A percentile compares a stretch with the other conserved stretches of the same genome.
These are phyloP conservation scores for Chrysoporthe puriensis DNA, from an alignment of 2,329 filamentous ascomycete genomes.

Conservation along the genomic window DNA sequence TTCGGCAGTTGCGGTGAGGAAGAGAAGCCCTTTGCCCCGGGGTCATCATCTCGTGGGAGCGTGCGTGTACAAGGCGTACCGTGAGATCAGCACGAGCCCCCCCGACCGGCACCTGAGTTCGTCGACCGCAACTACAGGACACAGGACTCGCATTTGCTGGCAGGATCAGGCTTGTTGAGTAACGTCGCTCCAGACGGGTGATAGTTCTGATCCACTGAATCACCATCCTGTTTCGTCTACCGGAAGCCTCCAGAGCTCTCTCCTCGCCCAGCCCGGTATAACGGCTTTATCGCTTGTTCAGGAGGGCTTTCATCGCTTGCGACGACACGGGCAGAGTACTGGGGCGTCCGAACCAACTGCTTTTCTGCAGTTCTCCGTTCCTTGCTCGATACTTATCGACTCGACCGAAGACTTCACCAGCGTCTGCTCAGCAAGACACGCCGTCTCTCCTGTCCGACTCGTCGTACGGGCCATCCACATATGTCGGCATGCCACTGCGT, in stretches of 20 bases:
- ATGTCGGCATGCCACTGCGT: slow-evolving; percentile 26
- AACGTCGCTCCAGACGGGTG: slow-evolving; percentile 27
- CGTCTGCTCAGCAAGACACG: background rate
- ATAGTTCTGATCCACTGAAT: slow-evolving; percentile 18
- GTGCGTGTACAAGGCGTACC: slow-evolving; percentile 1
- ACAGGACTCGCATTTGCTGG: slow-evolving; percentile 3
- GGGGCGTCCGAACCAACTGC: slow-evolving; percentile 18
- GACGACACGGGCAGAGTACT: slow-evolving; percentile 12
- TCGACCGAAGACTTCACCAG: slow-evolving; percentile 2
- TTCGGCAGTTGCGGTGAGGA: slow-evolving; percentile 7
- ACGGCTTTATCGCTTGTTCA: slow-evolving; percentile 20
- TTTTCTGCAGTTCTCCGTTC: slow-evolving; percentile 13
- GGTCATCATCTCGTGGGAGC: background rate
- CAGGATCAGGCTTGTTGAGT: slow-evolving; percentile 20
- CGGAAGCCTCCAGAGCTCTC: slow-evolving; percentile 11
- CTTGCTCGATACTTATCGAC: slow-evolving; percentile 8
- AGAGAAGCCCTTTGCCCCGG: background rate
- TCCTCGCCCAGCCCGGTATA: slow-evolving; percentile 8
- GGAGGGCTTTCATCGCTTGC: slow-evolving; percentile 15
- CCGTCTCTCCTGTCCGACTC: slow-evolving; percentile 2
- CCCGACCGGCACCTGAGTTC: background rate
- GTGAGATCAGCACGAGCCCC: slow-evolving; percentile 7
- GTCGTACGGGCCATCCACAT: background rate
- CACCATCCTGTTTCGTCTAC: slow-evolving; percentile 11
- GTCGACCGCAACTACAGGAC: slow-evolving; percentile 1